Evolutionary conservation across 345 rosid species (phyloP).

Genomic region (Rhodomyrtus tomentosa): DNA sequence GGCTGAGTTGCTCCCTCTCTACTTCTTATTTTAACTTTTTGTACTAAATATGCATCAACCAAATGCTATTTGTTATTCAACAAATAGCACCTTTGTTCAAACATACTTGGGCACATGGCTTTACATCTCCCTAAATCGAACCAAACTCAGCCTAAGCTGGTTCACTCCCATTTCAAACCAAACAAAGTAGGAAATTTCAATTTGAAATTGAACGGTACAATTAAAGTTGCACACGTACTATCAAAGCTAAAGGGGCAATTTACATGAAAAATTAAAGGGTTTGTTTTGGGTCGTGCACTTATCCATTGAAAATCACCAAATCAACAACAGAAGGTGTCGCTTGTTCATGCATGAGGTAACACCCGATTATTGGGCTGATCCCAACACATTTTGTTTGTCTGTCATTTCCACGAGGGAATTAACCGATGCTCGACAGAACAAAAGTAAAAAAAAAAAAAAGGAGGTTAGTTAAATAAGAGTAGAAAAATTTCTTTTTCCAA

Average conservation of each 20-base stretch:
- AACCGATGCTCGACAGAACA: background rate
- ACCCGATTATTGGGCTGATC: background rate
- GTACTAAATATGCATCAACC: too few species aligned
- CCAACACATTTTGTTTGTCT: background rate
- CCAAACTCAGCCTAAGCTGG: too few species aligned
- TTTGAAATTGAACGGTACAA: background rate
- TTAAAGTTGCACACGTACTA: background rate
- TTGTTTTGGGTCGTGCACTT: background rate
- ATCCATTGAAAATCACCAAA: background rate
- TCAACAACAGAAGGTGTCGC: fast-evolving
- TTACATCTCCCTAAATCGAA: too few species aligned
- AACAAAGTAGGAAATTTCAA: background rate
- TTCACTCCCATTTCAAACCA: background rate
- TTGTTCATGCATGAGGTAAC: background rate
- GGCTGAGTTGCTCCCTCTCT: background rate
- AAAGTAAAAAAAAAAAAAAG: background rate
- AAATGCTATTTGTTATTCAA: too few species aligned
- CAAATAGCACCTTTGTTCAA: too few species aligned
- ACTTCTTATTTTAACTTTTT: background rate
- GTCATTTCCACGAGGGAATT: too few species aligned
- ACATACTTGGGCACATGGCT: too few species aligned
- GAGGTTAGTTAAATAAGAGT: background rate
- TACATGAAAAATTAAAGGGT: background rate
- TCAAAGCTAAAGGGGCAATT: background rate
- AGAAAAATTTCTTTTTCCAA: too few species aligned